Evolutionary conservation across 2,329 filamentous ascomycete genomes (phyloP), one percentile per base, ranked within the genome.

Genomic region (Trichoderma asperellum): DNA sequence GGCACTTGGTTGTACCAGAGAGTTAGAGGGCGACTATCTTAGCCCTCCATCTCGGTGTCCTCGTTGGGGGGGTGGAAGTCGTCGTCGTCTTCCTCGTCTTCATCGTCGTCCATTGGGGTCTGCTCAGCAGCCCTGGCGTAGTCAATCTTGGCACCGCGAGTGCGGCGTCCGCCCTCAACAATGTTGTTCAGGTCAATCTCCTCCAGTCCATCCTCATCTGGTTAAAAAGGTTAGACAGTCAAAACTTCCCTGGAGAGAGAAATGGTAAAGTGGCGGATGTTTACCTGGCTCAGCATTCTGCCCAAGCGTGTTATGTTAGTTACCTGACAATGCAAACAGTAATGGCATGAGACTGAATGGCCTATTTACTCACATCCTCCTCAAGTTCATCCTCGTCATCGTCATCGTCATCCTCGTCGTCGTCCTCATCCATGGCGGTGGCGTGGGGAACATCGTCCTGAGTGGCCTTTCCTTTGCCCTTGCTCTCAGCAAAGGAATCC

Each of bases 181-280:
- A 98, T 97, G 87, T 98, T 98, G 79, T 88, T 88, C 69, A 88
- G 84, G 79, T 97, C 93, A 79, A 99, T 97, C 82, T 95, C 94
- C 79, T 96, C 92, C 86, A 97, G 88, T 81, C 92, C 91, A 77
- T 94, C 93, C 56, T 92, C 92, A 74, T 91, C 74, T 75, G 70
- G 57, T 56, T 29, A 43, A 21, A n/a, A 2, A 32, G 61, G 61
- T 69, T 66, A 69, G 68, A 47, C 52, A 59, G 27, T 27, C 34
- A 59, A 6, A 35, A 21, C 18, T 24, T n/a, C 3, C 7, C 24
- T 34, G 35, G 27, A 18, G 5, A 18, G 29, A 21, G 8, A 21
- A 14, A 37, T 24, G 29, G 21, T 27, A 67, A 16, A 43, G 62
- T 68, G 57, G 71, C 40, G 47, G 24, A 61, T 68, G 73, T 72